Evolutionary conservation across 179 eudicot genomes (phyloP), one percentile per base, ranked within the genome.

Genomic region (Heliamphora ciliata): DNA sequence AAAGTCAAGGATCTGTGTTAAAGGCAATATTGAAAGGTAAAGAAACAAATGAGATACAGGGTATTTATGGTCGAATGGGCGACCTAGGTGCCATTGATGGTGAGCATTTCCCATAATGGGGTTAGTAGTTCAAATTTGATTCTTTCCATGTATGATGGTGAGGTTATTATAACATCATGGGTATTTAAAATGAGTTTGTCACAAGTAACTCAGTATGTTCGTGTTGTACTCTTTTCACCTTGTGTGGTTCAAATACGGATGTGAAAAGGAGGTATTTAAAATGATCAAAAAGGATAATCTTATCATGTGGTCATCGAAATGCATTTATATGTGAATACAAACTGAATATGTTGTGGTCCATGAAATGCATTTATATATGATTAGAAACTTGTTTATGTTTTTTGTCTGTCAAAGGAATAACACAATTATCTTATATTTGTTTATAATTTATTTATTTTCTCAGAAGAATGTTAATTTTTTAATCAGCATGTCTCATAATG

Each of bases 1-100:
- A 84, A 88, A 96, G 92, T 83, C 98, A 96, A 81, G 93, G 97
- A 77, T 93, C 99, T 65, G 98, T 96, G 77, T 9, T 96, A 46
- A 96, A 94, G 91, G 99, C 92, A 82, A 90, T 96, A 72, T 69
- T 94, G 76, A 92, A 89, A 81, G 97, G 97, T 71, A 96, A 94
- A 90, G 94, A 90, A 77, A 79, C 90, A 58, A 92, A 91, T 74
- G 84, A 84, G 58, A 93, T 96, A 67, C 83, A 86, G 71, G 98
- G 99, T 73, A 93, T 96, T 82, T 88, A 91, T 91, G 99, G 97
- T 40, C 92, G 99, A 81, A 87, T 96, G 93, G 99, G 99, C 81
- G 98, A 96, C 85, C 83, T 96, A 56, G 99, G 99, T 76, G 98
- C 98, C 71, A 96, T 96, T 83, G 99, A 96, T 86, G 93, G 98